Percentiles rank a stretch among this genome's conserved stretches.
phyloP scores from a whole-genome alignment of 257 asterid genomes.

The Nicotiana benthamiana region DNA sequence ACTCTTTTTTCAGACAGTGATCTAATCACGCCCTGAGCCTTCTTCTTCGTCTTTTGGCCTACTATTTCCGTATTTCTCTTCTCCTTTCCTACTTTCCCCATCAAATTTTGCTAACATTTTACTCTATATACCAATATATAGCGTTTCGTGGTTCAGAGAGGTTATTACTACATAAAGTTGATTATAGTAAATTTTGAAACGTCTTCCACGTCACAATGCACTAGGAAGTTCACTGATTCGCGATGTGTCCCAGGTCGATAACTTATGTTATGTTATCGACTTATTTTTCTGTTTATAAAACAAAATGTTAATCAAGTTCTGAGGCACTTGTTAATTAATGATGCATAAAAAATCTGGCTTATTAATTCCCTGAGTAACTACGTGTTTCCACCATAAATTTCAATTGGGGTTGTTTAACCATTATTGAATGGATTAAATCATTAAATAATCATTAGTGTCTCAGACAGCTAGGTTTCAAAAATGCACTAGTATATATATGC shows the following conservation, averaged over 20 bases:
- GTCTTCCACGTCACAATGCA: background rate
- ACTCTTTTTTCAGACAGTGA: too few species aligned
- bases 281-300: background rate
- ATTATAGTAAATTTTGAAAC: background rate
- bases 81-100: too few species aligned
- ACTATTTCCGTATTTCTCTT: too few species aligned
- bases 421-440: background rate
- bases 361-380: background rate
- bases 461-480: background rate
- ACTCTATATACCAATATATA: background rate
- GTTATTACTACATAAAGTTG: background rate
- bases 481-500: background rate
- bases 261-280: background rate
- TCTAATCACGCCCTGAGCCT: too few species aligned
- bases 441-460: background rate
- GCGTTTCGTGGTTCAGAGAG: background rate
- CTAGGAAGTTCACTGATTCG: background rate
- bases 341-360: background rate
- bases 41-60: too few species aligned
- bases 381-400: background rate
- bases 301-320: background rate
- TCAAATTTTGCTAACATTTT: too few species aligned
- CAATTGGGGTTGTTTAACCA: background rate
- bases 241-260: background rate
- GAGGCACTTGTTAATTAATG: background rate